Base-by-base conservation (phyloP, 2,329 filamentous ascomycete species). In the Fusarium chlamydosporum region DNA sequence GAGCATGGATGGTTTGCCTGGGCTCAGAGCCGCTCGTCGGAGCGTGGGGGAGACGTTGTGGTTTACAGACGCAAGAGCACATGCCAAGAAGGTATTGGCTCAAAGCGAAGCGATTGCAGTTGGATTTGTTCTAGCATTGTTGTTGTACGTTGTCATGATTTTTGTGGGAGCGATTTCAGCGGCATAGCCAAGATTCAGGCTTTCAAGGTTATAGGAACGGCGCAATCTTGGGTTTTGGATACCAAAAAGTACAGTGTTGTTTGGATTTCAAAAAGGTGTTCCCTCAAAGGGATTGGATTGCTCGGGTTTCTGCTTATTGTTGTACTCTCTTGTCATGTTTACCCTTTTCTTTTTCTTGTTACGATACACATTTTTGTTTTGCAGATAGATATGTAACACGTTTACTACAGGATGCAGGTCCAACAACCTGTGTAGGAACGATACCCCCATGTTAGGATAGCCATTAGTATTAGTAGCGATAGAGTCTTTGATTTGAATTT, bases 1-100 rank as follows among this genome's bases (percentile, higher is more conserved):
- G 46, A 88, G 86, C 74, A 79, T 91, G 43, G 88, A 91, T 67
- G 87, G 86, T 2, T 77, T 90, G 20, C 85, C 87, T 0, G 88
- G 88, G 0, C 74, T 91, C 69, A 82, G 79, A 57, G 79, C 80
- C 7, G 88, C 87, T 23, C 80, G 87, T 65, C 79, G 82, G 43
- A 82, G 81, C 29, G 77, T 76, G 4, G 85, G 85, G 4, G 81
- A 88, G 76, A 78, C 75, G 61, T 58, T 87, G 40, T 81, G 80
- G 73, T 29, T 83, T 16, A 80, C 80, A 18, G 81, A 86, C 50
- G 65, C 69, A 34, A 74, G 69, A 40, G 74, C 77, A 12, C 70
- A 74, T 59, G 40, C 63, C 38, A 68, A 23, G 43, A 75, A 74
- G 51, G 55, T 77, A 41, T 58, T 70, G 15, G 70, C 72, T 4